These are phyloP conservation scores for Lachancea cidri DNA, from an alignment of 805 yeast species.

Conservation along the genomic window DNA sequence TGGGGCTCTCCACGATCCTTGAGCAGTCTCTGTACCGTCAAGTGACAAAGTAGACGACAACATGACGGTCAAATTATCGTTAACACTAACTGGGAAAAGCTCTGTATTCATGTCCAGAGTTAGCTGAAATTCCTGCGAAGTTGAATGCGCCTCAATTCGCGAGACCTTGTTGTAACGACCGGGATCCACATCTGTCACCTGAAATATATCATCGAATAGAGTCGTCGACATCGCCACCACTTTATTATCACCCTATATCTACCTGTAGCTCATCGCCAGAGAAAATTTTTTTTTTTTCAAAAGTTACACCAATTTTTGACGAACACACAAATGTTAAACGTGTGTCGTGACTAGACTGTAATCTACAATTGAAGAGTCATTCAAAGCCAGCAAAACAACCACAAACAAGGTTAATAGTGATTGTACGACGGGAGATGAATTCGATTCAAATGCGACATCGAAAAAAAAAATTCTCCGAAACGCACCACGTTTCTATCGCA, in stretches of 20 bases:
- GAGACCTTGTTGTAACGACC: slow-evolving; percentile 90
- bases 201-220: slow-evolving; percentile 89
- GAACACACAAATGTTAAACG: too few relatives aligned
- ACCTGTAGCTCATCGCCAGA: neutral
- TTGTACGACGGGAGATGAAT: too few relatives aligned
- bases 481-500: too few relatives aligned
- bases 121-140: slow-evolving; percentile 63
- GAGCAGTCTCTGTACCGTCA: slow-evolving; percentile 44
- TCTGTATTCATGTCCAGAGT: slow-evolving; percentile 89
- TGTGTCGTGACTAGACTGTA: neutral
- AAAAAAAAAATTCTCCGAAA: too few relatives aligned
- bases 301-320: too few relatives aligned
- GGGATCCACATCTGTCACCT: slow-evolving; percentile 74
- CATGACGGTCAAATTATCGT: slow-evolving; percentile 79
- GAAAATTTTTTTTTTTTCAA: neutral
- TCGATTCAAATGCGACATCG: too few relatives aligned
- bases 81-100: slow-evolving; percentile 73
- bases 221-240: slow-evolving; percentile 52
- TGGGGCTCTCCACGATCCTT: slow-evolving; percentile 51
- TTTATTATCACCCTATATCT: neutral
- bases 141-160: slow-evolving; percentile 82
- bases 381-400: too few relatives aligned
- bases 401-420: too few relatives aligned
- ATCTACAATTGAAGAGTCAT: too few relatives aligned
- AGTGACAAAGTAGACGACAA: slow-evolving; percentile 68